These are phyloP conservation scores for Suillus brevipes DNA, from an alignment of 768 basidiomycete genomes.

Conservation along the genomic window DNA sequence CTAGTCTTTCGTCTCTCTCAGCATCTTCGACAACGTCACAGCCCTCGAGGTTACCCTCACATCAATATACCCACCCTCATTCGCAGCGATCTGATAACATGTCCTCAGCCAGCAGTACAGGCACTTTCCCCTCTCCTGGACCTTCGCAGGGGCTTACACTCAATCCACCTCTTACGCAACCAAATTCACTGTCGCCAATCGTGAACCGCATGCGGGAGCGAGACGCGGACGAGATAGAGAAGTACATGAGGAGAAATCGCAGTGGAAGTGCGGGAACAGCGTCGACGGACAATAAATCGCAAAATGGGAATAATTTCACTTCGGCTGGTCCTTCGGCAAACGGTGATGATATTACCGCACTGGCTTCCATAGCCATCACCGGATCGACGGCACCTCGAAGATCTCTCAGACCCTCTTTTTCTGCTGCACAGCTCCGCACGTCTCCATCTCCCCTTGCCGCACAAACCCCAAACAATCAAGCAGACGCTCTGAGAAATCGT, in stretches of 20 bases:
- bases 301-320: conserved; percentile 50
- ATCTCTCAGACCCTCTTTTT: conserved; percentile 67
- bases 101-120: conserved; percentile 36
- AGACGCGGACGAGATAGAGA: conserved; percentile 87
- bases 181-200: conserved; percentile 69
- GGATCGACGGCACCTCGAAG: conserved; percentile 61
- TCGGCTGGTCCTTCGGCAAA: conserved; percentile 53
- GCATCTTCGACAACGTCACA: conserved; percentile 65
- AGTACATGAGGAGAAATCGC: conserved; percentile 78
- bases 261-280: conserved; percentile 77
- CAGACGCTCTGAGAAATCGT: conserved; percentile 51
- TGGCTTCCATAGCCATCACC: conserved; percentile 46
- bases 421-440: conserved; percentile 73
- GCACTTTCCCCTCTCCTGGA: conserved; percentile 36
- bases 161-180: conserved; percentile 34
- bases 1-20: conserved; percentile 54
- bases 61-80: conserved; percentile 42
- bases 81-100: conserved; percentile 36
- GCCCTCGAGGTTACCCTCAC: conserved; percentile 37
- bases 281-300: conserved; percentile 70
- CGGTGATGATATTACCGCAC: conserved; percentile 53
- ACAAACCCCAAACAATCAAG: conserved; percentile 39
- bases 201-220: conserved; percentile 79
- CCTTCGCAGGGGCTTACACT: conserved; percentile 37
- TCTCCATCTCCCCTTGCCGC: conserved; percentile 39